Conservation (phyloP, 2,329 filamentous ascomycete genomes). For the Capronia epimyces region DNA sequence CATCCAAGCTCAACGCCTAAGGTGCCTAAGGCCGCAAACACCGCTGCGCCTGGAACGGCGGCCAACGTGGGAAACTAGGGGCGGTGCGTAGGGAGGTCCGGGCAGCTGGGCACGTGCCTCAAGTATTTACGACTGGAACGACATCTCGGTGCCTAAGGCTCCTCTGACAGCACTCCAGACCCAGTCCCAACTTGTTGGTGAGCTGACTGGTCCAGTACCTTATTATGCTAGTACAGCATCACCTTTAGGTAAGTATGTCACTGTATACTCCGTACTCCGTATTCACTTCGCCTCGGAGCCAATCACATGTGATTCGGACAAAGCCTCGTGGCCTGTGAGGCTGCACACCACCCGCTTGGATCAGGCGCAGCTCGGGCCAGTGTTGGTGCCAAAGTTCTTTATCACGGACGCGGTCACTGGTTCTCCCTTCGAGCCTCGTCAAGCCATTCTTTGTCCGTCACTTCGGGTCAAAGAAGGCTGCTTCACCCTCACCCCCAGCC, state of each 20-base stretch:
- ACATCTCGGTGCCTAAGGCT: background rate
- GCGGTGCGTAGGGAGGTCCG: background rate
- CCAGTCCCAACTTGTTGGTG: background rate
- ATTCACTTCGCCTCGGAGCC: no score
- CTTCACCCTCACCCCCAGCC: background rate
- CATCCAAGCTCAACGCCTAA: background rate
- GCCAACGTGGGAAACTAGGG: background rate
- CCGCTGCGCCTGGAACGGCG: background rate
- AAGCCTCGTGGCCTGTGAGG: background rate
- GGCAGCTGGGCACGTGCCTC: background rate
- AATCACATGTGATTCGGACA: no score
- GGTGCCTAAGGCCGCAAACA: background rate
- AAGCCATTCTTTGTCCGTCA: background rate
- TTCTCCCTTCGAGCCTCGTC: background rate
- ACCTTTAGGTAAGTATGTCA: no score
- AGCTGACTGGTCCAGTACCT: no score
- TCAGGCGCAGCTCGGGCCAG: background rate
- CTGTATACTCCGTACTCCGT: no score
- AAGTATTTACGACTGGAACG: no score
- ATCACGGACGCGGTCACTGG: background rate
- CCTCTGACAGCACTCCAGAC: background rate
- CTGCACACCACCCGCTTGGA: background rate
- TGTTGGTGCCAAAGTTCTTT: background rate
- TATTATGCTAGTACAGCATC: no score
- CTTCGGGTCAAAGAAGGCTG: background rate